Evolutionary conservation across 2,329 filamentous ascomycete species (phyloP).

Genomic region (Botryosphaeria agaves): DNA sequence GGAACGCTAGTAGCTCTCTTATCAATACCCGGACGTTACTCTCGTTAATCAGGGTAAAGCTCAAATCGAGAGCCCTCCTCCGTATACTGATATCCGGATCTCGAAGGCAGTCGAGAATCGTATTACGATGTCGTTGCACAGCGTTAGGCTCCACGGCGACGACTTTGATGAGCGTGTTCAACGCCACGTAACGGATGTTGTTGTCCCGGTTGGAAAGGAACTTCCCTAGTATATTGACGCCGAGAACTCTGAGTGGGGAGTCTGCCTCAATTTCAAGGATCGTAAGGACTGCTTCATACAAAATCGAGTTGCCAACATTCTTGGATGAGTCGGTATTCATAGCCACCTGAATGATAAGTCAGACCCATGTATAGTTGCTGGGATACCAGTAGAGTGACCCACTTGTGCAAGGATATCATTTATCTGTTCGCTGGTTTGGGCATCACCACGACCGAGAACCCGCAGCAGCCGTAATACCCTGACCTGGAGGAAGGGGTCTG

Average conservation of each 20-base stretch:
- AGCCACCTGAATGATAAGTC: conserved; percentile 43
- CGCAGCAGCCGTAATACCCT: conserved; percentile 81
- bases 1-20: conserved; percentile 79
- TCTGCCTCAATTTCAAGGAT: conserved; percentile 98
- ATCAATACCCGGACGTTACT: conserved; percentile 88
- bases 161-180: conserved; percentile 96
- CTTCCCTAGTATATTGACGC: conserved; percentile 96
- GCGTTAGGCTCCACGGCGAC: conserved; percentile 96
- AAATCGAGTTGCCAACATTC: conserved; percentile 94
- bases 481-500: conserved; percentile 92
- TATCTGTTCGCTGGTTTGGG: conserved; percentile 84
- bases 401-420: conserved; percentile 89
- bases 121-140: conserved; percentile 92
- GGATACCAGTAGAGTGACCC: conserved; percentile 3
- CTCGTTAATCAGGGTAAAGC: conserved; percentile 96
- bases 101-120: conserved; percentile 85
- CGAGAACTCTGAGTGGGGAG: conserved; percentile 79
- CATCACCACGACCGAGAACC: conserved; percentile 72
- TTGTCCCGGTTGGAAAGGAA: conserved; percentile 98
- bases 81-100: conserved; percentile 98
- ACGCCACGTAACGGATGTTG: conserved; percentile 94
- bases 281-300: conserved; percentile 92
- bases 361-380: conserved; percentile 2
- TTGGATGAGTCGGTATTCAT: conserved; percentile 97
- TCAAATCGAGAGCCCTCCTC: conserved; percentile 85